A percentile compares a stretch with the other conserved stretches of the same genome.
These are phyloP conservation scores for Agrocybe praecox DNA, from an alignment of 768 basidiomycete species.

Conservation along the genomic window DNA sequence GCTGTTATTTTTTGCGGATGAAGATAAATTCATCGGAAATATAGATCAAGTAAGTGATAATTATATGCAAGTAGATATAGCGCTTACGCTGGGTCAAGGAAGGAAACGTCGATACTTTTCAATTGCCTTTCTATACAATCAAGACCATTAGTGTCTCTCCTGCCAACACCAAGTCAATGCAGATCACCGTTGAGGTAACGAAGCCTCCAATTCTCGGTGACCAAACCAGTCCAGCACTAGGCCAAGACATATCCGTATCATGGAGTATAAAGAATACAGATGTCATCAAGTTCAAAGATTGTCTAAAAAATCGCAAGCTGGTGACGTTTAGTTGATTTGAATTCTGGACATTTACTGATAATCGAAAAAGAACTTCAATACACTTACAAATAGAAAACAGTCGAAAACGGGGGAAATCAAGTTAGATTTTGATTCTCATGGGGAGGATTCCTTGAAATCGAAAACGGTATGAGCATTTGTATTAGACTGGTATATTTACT, in stretches of 20 bases:
- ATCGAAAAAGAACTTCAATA: conserved; percentile 6
- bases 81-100: conserved; percentile 31
- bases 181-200: conserved; percentile 32
- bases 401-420: conserved; percentile 15
- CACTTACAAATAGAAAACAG: conserved; percentile 13
- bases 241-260: conserved; percentile 24
- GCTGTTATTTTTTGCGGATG: conserved; percentile 56
- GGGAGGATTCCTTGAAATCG: conserved; percentile 3
- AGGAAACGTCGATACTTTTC: conserved; percentile 53
- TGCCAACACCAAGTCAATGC: conserved; percentile 18
- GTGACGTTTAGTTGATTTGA: conserved; percentile 26
- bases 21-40: conserved; percentile 51
- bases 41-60: conserved; percentile 36
- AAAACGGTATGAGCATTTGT: conserved; percentile 5
- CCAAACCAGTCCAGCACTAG: conserved; percentile 21
- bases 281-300: conserved; percentile 39
- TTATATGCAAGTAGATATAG: background rate
- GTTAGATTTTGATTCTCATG: conserved; percentile 8
- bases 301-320: conserved; percentile 46
- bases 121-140: conserved; percentile 41
- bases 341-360: background rate
- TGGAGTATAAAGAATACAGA: conserved; percentile 40
- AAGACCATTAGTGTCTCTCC: conserved; percentile 20
- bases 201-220: conserved; percentile 42
- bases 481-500: background rate